Evolutionary conservation across 2,329 filamentous ascomycete species (phyloP).

Genomic region (Botryotinia convoluta): DNA sequence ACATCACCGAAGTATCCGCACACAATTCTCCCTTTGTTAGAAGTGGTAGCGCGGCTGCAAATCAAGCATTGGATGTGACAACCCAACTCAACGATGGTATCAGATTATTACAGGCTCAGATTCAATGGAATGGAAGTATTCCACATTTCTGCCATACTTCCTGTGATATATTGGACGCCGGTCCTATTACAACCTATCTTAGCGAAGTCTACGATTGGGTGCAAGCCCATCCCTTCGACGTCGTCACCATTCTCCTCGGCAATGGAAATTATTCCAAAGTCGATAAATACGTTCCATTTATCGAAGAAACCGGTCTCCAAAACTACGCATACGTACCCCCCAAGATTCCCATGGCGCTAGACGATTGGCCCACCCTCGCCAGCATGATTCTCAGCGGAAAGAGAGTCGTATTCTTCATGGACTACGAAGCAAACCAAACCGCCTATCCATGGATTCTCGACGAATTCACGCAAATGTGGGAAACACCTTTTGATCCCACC

Average conservation of each 20-base stretch:
- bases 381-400: conserved; percentile 70
- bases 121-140: conserved; percentile 58
- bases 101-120: conserved; percentile 61
- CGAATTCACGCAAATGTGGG: conserved; percentile 86
- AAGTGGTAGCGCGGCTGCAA: conserved; percentile 68
- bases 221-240: conserved; percentile 73
- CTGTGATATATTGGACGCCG: conserved; percentile 78
- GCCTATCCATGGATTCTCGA: conserved; percentile 81
- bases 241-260: conserved; percentile 81
- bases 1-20: conserved; percentile 73
- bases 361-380: conserved; percentile 80
- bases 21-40: conserved; percentile 81
- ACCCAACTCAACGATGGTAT: conserved; percentile 76
- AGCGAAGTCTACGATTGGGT: conserved; percentile 70
- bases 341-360: conserved; percentile 64
- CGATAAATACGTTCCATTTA: conserved; percentile 61
- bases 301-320: conserved; percentile 69
- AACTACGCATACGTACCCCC: conserved; percentile 73
- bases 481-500: conserved; percentile 70
- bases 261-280: conserved; percentile 74
- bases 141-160: conserved; percentile 82
- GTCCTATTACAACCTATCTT: conserved; percentile 74
- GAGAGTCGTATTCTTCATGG: conserved; percentile 77
- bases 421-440: conserved; percentile 75
- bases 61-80: conserved; percentile 67